These are phyloP conservation scores for Russula vinacea DNA, from an alignment of 768 basidiomycete species.

Conservation along the genomic window DNA sequence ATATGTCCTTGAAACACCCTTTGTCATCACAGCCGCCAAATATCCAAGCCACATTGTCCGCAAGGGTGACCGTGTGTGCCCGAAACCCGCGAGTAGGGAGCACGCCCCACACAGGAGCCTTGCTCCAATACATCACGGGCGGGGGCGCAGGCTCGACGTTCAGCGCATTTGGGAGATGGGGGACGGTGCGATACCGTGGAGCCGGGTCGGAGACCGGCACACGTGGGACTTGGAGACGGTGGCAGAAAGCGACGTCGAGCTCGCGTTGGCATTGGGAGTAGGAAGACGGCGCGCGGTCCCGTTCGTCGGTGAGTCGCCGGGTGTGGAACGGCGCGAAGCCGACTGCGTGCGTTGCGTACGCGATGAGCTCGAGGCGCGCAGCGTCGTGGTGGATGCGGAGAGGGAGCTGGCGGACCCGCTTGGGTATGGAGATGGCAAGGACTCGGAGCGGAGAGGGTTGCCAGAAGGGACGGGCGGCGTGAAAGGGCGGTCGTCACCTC, in stretches of 20 bases:
- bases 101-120: slow-evolving; percentile 71
- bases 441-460: not conserved
- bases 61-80: slow-evolving; percentile 79
- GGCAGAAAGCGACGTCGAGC: slow-evolving; percentile 28
- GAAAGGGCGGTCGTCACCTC: slow-evolving; percentile 18
- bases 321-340: slow-evolving; percentile 15
- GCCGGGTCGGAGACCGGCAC: slow-evolving; percentile 27
- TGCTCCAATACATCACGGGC: slow-evolving; percentile 83
- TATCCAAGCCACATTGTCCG: slow-evolving; percentile 80
- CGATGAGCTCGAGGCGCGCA: slow-evolving; percentile 11
- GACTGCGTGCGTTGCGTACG: slow-evolving; percentile 18
- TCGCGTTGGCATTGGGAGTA: slow-evolving; percentile 18
- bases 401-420: slow-evolving; percentile 16
- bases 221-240: slow-evolving; percentile 17
- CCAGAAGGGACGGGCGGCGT: slow-evolving; percentile 22
- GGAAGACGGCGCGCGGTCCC: slow-evolving; percentile 23
- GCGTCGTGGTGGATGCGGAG: slow-evolving; percentile 16
- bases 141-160: slow-evolving; percentile 60
- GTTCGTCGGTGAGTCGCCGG: slow-evolving; percentile 18
- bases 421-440: slow-evolving; percentile 15
- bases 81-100: slow-evolving; percentile 68
- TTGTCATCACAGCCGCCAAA: slow-evolving; percentile 88
- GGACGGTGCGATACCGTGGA: slow-evolving; percentile 46
- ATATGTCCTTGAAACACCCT: slow-evolving; percentile 69
- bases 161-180: slow-evolving; percentile 59